Evolutionary conservation across 345 rosid genomes (phyloP).

Genomic region (Eucalyptus tenuipes): DNA sequence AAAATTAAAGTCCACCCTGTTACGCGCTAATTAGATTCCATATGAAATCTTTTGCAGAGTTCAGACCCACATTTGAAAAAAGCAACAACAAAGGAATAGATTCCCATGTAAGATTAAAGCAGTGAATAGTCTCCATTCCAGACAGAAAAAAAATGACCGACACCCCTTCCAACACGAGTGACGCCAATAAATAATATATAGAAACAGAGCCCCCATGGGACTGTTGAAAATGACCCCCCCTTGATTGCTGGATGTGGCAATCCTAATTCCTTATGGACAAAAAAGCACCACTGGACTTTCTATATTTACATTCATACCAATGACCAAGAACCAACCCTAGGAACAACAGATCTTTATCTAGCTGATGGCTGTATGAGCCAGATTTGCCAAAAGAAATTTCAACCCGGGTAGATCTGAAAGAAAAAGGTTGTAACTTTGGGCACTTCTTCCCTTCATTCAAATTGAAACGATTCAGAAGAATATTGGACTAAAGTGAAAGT

Average conservation of each 20-base stretch:
- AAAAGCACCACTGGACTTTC: background rate
- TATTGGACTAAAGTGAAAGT: background rate
- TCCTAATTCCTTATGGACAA: background rate
- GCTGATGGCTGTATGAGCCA: background rate
- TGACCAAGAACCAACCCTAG: background rate
- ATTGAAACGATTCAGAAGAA: background rate
- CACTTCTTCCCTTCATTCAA: background rate
- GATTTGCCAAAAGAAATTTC: background rate
- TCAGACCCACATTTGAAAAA: constrained; percentile 4
- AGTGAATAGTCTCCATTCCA: background rate
- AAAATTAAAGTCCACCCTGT: background rate
- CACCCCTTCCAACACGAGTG: background rate
- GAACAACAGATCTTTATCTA: background rate
- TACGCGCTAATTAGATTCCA: constrained; percentile 3
- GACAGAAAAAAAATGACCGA: constrained; percentile 17
- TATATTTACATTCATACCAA: background rate
- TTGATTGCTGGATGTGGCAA: background rate
- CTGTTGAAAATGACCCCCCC: background rate
- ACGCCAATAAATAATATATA: background rate
- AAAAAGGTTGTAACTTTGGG: background rate
- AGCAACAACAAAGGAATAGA: background rate
- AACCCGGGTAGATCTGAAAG: background rate
- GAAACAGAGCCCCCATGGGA: background rate
- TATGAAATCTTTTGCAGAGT: background rate
- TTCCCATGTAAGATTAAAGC: constrained; percentile 12